phyloP scores from a whole-genome alignment of 2,329 filamentous ascomycete genomes.

The Sporothrix globosa region DNA sequence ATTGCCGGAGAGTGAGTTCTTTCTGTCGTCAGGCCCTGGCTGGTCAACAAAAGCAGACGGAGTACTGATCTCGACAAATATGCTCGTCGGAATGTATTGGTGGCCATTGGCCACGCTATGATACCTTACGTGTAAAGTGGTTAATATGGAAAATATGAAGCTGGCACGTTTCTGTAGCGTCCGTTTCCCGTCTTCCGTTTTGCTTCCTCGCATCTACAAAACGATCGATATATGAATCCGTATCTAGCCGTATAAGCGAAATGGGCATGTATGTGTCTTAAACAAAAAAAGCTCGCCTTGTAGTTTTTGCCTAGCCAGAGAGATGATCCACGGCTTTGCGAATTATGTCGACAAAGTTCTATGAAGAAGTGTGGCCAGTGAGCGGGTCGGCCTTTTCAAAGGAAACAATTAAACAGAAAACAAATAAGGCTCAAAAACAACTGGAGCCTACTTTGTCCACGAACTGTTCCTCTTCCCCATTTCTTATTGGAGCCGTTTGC shows the following conservation, averaged over 20 bases:
- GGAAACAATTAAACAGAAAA: too few species aligned
- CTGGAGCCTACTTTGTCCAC: too few species aligned
- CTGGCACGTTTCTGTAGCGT: constrained; percentile 10
- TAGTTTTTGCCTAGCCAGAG: too few species aligned
- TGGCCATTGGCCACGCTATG: background rate
- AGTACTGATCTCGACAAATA: background rate
- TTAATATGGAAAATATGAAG: constrained; percentile 29
- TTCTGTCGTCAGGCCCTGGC: background rate
- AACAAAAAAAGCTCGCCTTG: background rate
- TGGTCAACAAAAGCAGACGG: background rate
- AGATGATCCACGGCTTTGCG: too few species aligned
- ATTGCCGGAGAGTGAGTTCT: background rate
- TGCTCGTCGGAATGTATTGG: background rate
- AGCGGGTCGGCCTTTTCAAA: too few species aligned
- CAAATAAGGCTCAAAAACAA: too few species aligned
- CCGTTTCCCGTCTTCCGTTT: constrained; percentile 17
- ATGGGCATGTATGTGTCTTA: background rate
- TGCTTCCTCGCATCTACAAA: background rate
- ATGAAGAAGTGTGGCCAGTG: too few species aligned
- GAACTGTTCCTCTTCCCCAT: too few species aligned
- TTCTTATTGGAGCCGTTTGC: too few species aligned
- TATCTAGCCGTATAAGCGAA: constrained; percentile 8
- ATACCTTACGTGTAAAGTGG: constrained; percentile 14
- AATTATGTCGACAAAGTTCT: too few species aligned
- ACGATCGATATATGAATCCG: background rate